Evolutionary conservation across 495 filamentous ascomycete species (phyloP).

Genomic region (Daldinia grandis): DNA sequence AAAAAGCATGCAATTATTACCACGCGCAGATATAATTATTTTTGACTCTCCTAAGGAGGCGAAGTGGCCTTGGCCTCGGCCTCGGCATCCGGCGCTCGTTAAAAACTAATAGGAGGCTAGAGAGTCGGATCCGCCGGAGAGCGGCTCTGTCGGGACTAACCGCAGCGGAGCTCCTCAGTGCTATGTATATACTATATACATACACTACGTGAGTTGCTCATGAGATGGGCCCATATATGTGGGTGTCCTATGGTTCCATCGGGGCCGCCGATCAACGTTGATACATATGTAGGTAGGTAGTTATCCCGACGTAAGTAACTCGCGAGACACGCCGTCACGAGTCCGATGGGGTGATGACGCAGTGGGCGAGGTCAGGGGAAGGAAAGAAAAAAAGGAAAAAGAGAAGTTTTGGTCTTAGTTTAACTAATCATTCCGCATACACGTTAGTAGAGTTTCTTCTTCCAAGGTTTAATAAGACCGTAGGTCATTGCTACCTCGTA

Average conservation of each 20-base stretch:
- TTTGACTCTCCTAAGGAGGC: background rate
- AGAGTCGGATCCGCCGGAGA: slow-evolving; percentile 21
- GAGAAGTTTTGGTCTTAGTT: slow-evolving; percentile 7
- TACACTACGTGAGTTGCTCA: slow-evolving; percentile 23
- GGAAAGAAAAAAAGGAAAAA: background rate
- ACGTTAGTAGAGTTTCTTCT: slow-evolving; percentile 9
- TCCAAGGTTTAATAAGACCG: slow-evolving; percentile 24
- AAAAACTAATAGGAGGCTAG: slow-evolving; percentile 2
- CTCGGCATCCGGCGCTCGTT: slow-evolving; percentile 28
- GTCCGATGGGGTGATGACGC: slow-evolving; percentile 38
- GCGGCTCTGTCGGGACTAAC: slow-evolving; percentile 39
- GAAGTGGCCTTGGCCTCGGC: slow-evolving; percentile 4
- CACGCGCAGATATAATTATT: too few species aligned
- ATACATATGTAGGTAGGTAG: too few species aligned
- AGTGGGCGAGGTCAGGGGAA: slow-evolving; percentile 3
- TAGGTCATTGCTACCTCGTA: slow-evolving; percentile 2
- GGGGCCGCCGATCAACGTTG: slow-evolving; percentile 27
- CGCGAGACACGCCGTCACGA: slow-evolving; percentile 40
- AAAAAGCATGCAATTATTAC: too few species aligned
- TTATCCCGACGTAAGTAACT: slow-evolving; percentile 15
- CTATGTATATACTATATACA: too few species aligned
- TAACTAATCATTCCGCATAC: background rate
- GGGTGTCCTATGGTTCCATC: slow-evolving; percentile 35
- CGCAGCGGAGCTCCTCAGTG: slow-evolving; percentile 21
- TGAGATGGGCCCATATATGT: slow-evolving; percentile 43